Conservation (phyloP, 2,329 filamentous ascomycete species). For the Colletotrichum chlorophyti region DNA sequence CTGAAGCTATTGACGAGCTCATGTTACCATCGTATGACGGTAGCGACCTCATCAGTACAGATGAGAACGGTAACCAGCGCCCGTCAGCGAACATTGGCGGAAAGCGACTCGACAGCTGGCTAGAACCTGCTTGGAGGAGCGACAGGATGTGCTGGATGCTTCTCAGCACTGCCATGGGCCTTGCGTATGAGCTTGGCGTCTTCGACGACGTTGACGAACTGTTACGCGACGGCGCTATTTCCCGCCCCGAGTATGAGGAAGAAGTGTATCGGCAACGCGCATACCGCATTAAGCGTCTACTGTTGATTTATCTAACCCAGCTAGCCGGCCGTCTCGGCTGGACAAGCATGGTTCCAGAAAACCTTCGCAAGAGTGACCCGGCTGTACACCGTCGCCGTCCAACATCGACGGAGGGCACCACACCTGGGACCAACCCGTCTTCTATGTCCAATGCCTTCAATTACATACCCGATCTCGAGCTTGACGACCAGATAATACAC, state of each 20-base stretch:
- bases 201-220: slow-evolving; percentile 88
- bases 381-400: slow-evolving; percentile 59
- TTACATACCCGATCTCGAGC: slow-evolving; percentile 70
- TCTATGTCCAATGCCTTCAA: slow-evolving; percentile 66
- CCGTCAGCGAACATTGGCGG: slow-evolving; percentile 72
- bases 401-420: slow-evolving; percentile 61
- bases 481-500: slow-evolving; percentile 78
- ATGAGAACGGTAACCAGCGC: slow-evolving; percentile 49
- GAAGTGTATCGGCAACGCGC: slow-evolving; percentile 79
- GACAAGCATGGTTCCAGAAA: slow-evolving; percentile 89
- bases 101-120: slow-evolving; percentile 90
- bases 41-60: slow-evolving; percentile 47
- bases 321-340: slow-evolving; percentile 91
- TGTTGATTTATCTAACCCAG: slow-evolving; percentile 91
- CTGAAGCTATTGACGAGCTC: slow-evolving; percentile 75
- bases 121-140: slow-evolving; percentile 93
- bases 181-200: slow-evolving; percentile 93
- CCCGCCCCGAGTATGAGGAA: slow-evolving; percentile 73
- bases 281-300: slow-evolving; percentile 81
- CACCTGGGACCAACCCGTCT: slow-evolving; percentile 65
- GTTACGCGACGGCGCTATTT: slow-evolving; percentile 64
- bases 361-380: slow-evolving; percentile 63
- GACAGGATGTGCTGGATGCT: slow-evolving; percentile 99
- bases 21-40: slow-evolving; percentile 67
- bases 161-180: slow-evolving; percentile 85